Evolutionary conservation across 257 asterid genomes (phyloP).

Genomic region (Solanum stenotomum): DNA sequence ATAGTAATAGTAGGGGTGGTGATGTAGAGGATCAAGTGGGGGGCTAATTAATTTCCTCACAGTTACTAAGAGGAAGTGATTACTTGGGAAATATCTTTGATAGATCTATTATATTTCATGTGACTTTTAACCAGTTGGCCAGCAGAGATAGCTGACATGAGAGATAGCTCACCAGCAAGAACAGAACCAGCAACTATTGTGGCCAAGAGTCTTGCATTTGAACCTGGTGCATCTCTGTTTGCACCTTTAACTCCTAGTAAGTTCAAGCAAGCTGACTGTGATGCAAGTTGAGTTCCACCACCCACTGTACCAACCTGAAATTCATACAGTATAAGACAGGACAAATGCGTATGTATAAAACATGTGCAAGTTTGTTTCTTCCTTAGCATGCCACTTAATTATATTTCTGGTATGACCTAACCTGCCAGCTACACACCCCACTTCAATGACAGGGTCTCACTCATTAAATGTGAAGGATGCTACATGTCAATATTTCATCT

Average conservation of each 20-base stretch:
- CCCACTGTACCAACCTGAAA: slow-evolving; percentile 48
- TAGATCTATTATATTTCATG: slow-evolving; percentile 42
- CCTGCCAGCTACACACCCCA: neutral
- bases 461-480: neutral
- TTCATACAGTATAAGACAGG: neutral
- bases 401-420: neutral
- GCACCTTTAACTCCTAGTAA: slow-evolving; percentile 49
- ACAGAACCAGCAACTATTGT: slow-evolving; percentile 43
- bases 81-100: slow-evolving; percentile 9
- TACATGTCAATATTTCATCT: neutral
- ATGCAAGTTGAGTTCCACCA: slow-evolving; percentile 48
- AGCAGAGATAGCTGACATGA: slow-evolving; percentile 47
- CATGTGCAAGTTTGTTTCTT: neutral
- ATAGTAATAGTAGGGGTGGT: neutral
- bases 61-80: slow-evolving; percentile 13
- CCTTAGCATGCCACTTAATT: neutral
- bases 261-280: slow-evolving; percentile 46
- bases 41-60: neutral
- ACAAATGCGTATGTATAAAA: neutral
- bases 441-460: neutral
- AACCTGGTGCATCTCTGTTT: slow-evolving; percentile 28
- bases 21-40: neutral
- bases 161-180: slow-evolving; percentile 43
- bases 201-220: slow-evolving; percentile 40
- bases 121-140: slow-evolving; percentile 47